Conservation (phyloP, 2,329 filamentous ascomycete species). For the Tolypocladium album region DNA sequence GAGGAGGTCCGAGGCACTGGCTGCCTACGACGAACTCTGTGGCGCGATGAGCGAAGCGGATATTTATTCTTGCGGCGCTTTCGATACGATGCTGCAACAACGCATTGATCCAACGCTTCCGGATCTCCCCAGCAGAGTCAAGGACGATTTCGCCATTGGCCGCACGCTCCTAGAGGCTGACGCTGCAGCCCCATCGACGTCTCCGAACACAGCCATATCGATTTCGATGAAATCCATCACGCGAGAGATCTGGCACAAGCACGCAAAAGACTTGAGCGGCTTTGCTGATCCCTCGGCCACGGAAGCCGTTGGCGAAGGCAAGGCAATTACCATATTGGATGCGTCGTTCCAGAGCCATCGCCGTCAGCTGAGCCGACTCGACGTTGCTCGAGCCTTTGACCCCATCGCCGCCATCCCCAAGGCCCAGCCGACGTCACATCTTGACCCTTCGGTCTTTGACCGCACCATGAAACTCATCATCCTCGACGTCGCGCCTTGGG, state of each 20-base stretch:
- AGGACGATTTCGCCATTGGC: constrained; percentile 41
- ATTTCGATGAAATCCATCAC: constrained; percentile 17
- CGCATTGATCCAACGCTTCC: constrained; percentile 54
- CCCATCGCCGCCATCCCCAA: constrained; percentile 44
- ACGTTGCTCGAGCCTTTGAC: constrained; percentile 50
- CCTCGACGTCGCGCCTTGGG: constrained; percentile 76
- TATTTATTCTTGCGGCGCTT: constrained; percentile 38
- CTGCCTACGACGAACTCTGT: constrained; percentile 41
- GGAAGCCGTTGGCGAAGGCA: constrained; percentile 19
- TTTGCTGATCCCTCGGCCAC: constrained; percentile 5
- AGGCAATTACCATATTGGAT: constrained; percentile 25
- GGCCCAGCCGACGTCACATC: constrained; percentile 21
- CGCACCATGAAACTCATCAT: constrained; percentile 54
- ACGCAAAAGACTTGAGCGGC: not conserved
- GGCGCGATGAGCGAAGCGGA: constrained; percentile 58
- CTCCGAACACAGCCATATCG: constrained; percentile 14
- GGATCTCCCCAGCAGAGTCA: constrained; percentile 32
- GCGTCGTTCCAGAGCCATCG: constrained; percentile 19
- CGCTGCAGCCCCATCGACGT: constrained; percentile 17
- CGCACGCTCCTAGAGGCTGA: constrained; percentile 36
- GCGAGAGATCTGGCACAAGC: constrained; percentile 11
- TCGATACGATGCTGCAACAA: constrained; percentile 34
- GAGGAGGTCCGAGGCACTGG: constrained; percentile 27
- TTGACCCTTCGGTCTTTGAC: constrained; percentile 68
- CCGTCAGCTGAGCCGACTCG: constrained; percentile 30